A percentile compares a stretch with the other conserved stretches of the same genome.
phyloP scores from a whole-genome alignment of 2,329 filamentous ascomycete genomes.

The Teratosphaeria gauchensis region DNA sequence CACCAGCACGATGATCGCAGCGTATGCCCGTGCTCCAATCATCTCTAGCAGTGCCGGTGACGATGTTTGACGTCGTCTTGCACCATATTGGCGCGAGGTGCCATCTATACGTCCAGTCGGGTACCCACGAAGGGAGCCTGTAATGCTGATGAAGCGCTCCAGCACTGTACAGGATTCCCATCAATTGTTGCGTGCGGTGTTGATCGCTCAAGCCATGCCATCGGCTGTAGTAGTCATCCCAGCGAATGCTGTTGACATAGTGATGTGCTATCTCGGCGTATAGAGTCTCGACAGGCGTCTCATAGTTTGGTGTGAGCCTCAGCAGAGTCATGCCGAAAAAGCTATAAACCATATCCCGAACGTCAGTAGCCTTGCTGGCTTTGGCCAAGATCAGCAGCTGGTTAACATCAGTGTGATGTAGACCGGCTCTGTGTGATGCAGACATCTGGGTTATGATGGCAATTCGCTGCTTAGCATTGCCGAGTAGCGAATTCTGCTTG shows the following conservation, averaged over 20 bases:
- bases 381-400: constrained; percentile 24
- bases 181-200: constrained; percentile 17
- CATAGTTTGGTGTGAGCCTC: constrained; percentile 17
- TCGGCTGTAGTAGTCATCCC: constrained; percentile 14
- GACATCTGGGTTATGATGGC: constrained; percentile 24
- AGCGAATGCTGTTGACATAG: constrained; percentile 18
- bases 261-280: constrained; percentile 18
- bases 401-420: constrained; percentile 20
- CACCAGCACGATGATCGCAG: constrained; percentile 18
- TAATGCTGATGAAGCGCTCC: constrained; percentile 21
- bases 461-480: constrained; percentile 21
- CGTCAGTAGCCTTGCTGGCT: constrained; percentile 20
- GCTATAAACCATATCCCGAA: constrained; percentile 22
- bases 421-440: constrained; percentile 15
- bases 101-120: constrained; percentile 23
- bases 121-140: constrained; percentile 25
- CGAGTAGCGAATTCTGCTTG: constrained; percentile 19
- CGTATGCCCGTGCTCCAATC: constrained; percentile 19
- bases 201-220: constrained; percentile 15
- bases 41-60: constrained; percentile 9
- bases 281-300: constrained; percentile 10
- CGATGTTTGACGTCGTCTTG: constrained; percentile 15
- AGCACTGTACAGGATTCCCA: constrained; percentile 23
- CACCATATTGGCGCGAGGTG: constrained; percentile 22
- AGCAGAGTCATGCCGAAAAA: constrained; percentile 21